phyloP scores from a whole-genome alignment of 1,284 basidiomycete genomes.

The Takashimella tepidaria region DNA sequence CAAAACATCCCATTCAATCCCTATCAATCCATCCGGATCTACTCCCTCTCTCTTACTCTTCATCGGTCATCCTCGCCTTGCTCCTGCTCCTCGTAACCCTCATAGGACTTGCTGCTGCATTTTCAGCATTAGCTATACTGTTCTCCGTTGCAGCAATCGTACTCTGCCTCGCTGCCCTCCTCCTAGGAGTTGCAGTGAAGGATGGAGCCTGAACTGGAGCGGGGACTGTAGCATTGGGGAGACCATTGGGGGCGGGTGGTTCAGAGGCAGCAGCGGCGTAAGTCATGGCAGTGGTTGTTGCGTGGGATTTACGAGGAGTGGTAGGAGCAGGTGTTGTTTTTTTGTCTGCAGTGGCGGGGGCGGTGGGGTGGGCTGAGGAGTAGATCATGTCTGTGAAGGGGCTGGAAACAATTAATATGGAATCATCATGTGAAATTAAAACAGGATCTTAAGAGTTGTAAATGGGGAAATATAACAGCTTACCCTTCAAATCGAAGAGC shows the following conservation, averaged over 20 bases:
- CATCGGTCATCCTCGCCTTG: constrained; percentile 33
- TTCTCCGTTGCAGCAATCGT: constrained; percentile 3
- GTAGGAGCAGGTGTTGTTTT: constrained; percentile 9
- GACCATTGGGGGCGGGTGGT: constrained; percentile 10
- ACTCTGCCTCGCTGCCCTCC: constrained; percentile 8
- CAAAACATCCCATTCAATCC: too few relatives aligned
- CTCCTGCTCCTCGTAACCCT: constrained; percentile 44
- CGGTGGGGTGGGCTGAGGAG: constrained; percentile 26
- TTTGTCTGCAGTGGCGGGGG: constrained; percentile 9
- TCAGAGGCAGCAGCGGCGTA: constrained; percentile 20
- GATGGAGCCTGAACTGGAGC: not conserved
- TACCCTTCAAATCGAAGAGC: constrained; percentile 85
- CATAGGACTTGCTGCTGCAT: constrained; percentile 21
- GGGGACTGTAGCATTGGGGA: constrained; percentile 9
- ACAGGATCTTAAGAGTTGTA: not conserved
- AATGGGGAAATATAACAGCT: constrained; percentile 30
- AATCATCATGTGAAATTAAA: too few relatives aligned
- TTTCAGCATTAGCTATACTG: not conserved
- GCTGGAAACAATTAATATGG: constrained; percentile 15
- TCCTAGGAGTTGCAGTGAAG: constrained; percentile 12
- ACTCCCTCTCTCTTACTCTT: too few relatives aligned
- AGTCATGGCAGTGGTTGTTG: not conserved
- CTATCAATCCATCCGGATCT: too few relatives aligned
- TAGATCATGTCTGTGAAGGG: constrained; percentile 51
- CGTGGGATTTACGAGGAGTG: constrained; percentile 12